Evolutionary conservation across 176 grass and related monocot genomes (phyloP).

Genomic region (Tillandsia leiboldiana): DNA sequence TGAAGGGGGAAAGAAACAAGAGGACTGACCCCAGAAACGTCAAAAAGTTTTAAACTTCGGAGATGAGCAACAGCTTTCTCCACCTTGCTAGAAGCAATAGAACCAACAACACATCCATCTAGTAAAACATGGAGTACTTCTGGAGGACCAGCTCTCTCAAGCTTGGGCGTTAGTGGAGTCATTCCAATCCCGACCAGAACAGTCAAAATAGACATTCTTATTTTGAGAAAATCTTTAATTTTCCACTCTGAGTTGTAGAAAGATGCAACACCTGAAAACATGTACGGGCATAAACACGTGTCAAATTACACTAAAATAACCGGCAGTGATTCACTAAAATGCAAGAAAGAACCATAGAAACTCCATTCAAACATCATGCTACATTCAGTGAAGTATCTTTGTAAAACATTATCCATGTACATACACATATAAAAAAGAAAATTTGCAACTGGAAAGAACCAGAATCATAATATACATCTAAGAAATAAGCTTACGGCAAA

Average conservation of each 20-base stretch:
- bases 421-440: slow-evolving; percentile 7
- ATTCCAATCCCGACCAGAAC: slow-evolving; percentile 67
- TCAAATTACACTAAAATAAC: neutral
- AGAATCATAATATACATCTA: slow-evolving; percentile 6
- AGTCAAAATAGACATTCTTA: slow-evolving; percentile 55
- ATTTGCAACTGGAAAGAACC: slow-evolving; percentile 1
- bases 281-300: neutral
- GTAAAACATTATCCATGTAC: neutral
- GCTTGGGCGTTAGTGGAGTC: slow-evolving; percentile 54
- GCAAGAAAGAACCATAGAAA: neutral
- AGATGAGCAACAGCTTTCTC: slow-evolving; percentile 62
- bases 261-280: slow-evolving; percentile 60
- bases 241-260: slow-evolving; percentile 68
- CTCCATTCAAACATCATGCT: neutral
- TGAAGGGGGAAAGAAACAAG: slow-evolving; percentile 1
- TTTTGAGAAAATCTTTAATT: slow-evolving; percentile 52
- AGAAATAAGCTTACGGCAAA: slow-evolving; percentile 60
- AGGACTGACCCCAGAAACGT: slow-evolving; percentile 33
- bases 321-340: neutral
- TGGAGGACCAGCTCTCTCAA: slow-evolving; percentile 69
- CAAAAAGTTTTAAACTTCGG: slow-evolving; percentile 60
- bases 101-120: slow-evolving; percentile 90
- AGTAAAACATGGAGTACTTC: slow-evolving; percentile 75
- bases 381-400: no score
- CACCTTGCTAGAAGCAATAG: slow-evolving; percentile 44